phyloP scores from a whole-genome alignment of 2,329 filamentous ascomycete species.

The Beauveria sp. region DNA sequence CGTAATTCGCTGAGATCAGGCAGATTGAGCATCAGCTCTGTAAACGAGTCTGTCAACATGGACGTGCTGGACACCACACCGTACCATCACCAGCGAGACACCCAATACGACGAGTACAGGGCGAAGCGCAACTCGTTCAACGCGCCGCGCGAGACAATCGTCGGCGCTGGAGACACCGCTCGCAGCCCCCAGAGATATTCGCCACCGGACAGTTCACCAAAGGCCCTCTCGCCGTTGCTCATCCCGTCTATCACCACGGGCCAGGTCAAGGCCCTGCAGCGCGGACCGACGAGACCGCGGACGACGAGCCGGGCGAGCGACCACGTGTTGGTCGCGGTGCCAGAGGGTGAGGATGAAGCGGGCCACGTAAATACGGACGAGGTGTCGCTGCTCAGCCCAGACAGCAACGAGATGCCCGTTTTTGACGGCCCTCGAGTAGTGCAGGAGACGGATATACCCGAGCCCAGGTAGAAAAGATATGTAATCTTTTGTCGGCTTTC shows the following conservation, averaged over 20 bases:
- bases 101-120: conserved; percentile 40
- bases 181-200: neutral
- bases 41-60: conserved; percentile 17
- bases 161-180: neutral
- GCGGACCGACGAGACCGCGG: conserved; percentile 22
- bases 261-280: conserved; percentile 16
- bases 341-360: conserved; percentile 28
- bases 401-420: conserved; percentile 18
- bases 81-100: conserved; percentile 40
- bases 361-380: conserved; percentile 18
- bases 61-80: conserved; percentile 18
- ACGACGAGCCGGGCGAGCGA: conserved; percentile 30
- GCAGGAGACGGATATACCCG: conserved; percentile 21
- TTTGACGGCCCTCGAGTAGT: conserved; percentile 15
- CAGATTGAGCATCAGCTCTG: conserved; percentile 24
- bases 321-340: conserved; percentile 29
- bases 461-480: conserved; percentile 16
- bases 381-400: conserved; percentile 22
- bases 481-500: too few species aligned
- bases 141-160: conserved; percentile 16
- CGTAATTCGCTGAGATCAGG: conserved; percentile 20
- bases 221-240: conserved; percentile 16
- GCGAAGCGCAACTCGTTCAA: conserved; percentile 24
- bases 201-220: neutral
- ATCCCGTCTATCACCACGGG: conserved; percentile 3